These are phyloP conservation scores for Vitellaria paradoxa DNA, from an alignment of 179 eudicot species.

Conservation along the genomic window DNA sequence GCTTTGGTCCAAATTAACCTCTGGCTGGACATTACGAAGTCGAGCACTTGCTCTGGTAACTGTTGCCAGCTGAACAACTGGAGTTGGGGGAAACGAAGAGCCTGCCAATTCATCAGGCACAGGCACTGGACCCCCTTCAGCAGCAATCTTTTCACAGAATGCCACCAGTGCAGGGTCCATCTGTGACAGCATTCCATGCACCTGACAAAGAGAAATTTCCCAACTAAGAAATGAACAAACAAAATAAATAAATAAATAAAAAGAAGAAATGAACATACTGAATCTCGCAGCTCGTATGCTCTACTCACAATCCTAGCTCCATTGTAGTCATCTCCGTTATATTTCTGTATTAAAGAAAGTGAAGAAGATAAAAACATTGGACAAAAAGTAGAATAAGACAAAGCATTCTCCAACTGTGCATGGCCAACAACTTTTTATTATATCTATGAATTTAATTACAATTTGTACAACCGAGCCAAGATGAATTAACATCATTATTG, in stretches of 20 bases:
- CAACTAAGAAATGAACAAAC: background rate
- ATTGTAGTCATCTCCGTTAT: slow-evolving; percentile 95
- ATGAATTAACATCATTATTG: background rate
- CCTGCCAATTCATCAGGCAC: slow-evolving; percentile 67
- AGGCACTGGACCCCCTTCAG: slow-evolving; percentile 80
- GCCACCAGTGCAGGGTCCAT: slow-evolving; percentile 94
- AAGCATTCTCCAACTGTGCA: background rate
- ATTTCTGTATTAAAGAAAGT: slow-evolving; percentile 44
- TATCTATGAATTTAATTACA: background rate
- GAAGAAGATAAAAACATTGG: slow-evolving; percentile 17
- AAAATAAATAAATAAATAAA: background rate
- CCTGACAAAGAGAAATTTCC: slow-evolving; percentile 37
- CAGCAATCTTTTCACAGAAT: slow-evolving; percentile 90
- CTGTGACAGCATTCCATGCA: slow-evolving; percentile 98
- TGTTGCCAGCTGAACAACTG: slow-evolving; percentile 70
- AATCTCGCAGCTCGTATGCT: slow-evolving; percentile 96
- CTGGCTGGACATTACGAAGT: slow-evolving; percentile 95
- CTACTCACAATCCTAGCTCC: slow-evolving; percentile 99
- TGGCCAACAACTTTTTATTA: background rate
- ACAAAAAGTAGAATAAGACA: slow-evolving; percentile 4
- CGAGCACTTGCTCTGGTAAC: slow-evolving; percentile 93
- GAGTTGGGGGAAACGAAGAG: slow-evolving; percentile 48
- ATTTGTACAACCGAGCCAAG: background rate
- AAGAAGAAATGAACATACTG: slow-evolving; percentile 42
- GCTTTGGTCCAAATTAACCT: slow-evolving; percentile 79